These are phyloP conservation scores for Cucurbita argyrosperma DNA, from an alignment of 306 rosid genomes.

Conservation along the genomic window DNA sequence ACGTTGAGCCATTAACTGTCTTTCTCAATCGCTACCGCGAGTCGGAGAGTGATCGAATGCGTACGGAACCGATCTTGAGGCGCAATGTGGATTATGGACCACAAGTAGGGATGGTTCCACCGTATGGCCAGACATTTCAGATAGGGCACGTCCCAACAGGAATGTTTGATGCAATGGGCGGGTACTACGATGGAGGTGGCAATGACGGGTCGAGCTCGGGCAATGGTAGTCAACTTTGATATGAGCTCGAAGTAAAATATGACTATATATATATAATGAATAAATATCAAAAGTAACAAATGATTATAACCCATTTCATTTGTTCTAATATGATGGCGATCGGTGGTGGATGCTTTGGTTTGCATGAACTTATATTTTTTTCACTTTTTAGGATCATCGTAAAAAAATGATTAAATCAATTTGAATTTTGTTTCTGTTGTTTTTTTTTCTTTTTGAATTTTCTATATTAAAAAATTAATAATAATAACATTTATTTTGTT, in stretches of 20 bases:
- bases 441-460: too few species aligned
- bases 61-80: conserved; percentile 8
- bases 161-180: conserved; percentile 16
- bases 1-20: conserved; percentile 27
- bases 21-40: conserved; percentile 42
- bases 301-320: not conserved
- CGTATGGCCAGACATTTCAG: conserved; percentile 14
- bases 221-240: not conserved
- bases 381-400: too few species aligned
- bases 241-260: not conserved
- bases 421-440: too few species aligned
- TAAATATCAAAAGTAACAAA: conserved; percentile 2
- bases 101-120: not conserved
- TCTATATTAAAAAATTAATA: too few species aligned
- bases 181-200: not conserved
- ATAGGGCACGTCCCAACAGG: not conserved
- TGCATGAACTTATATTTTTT: not conserved
- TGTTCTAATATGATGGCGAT: not conserved
- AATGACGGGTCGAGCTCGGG: not conserved
- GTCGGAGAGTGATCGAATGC: conserved; percentile 20
- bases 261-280: not conserved
- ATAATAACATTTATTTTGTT: too few species aligned
- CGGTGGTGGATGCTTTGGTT: too few species aligned
- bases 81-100: conserved; percentile 9
- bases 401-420: too few species aligned